A percentile compares a stretch with the other conserved stretches of the same genome.
phyloP scores from a whole-genome alignment of 805 yeast genomes.

The Wickerhamiella alocasiicola region DNA sequence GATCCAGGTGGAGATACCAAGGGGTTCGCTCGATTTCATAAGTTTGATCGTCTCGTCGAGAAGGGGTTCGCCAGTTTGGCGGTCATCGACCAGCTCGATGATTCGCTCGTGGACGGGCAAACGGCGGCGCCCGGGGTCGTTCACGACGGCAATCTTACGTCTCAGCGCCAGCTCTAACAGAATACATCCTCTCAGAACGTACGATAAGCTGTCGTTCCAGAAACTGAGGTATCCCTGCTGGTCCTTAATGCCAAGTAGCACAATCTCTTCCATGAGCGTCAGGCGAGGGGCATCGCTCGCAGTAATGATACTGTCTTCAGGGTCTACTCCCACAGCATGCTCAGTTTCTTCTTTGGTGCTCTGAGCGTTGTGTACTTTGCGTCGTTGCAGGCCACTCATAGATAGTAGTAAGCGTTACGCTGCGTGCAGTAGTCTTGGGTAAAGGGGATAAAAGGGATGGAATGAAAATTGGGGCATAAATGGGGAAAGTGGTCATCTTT shows the following conservation, averaged over 20 bases:
- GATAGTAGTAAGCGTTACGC: too few relatives aligned
- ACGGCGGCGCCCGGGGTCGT: constrained; percentile 84
- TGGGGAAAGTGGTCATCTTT: too few relatives aligned
- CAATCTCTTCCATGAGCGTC: constrained; percentile 93
- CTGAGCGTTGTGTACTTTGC: constrained; percentile 5
- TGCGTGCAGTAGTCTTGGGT: too few relatives aligned
- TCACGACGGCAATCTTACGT: constrained; percentile 75
- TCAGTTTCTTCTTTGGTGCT: constrained; percentile 18
- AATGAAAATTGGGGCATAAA: too few relatives aligned
- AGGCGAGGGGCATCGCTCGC: constrained; percentile 50
- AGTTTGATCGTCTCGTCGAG: constrained; percentile 85
- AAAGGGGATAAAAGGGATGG: too few relatives aligned
- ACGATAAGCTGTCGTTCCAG: constrained; percentile 96
- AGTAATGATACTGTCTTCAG: constrained; percentile 40
- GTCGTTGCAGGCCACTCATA: constrained; percentile 9
- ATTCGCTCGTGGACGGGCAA: constrained; percentile 78
- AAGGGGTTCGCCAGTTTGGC: constrained; percentile 87
- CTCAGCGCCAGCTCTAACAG: constrained; percentile 84
- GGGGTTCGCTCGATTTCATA: constrained; percentile 73
- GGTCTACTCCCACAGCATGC: constrained; percentile 43
- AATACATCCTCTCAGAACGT: constrained; percentile 90
- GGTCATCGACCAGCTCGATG: constrained; percentile 73
- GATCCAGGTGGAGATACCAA: constrained; percentile 82
- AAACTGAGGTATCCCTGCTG: constrained; percentile 92
- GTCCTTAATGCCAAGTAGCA: constrained; percentile 85